Conservation (phyloP, 345 rosid genomes). For the Luvunga scandens region DNA sequence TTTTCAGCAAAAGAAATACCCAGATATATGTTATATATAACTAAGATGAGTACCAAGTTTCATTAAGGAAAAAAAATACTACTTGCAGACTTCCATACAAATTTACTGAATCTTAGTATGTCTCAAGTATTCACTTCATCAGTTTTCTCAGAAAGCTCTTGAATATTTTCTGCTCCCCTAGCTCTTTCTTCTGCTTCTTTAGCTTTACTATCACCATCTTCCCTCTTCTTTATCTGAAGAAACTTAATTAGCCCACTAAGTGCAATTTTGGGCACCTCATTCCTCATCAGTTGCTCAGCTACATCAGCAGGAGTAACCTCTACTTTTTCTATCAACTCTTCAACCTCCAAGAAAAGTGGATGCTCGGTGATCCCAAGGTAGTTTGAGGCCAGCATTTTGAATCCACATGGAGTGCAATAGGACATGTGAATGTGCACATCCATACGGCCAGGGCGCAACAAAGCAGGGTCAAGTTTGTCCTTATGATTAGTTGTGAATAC, state of each 20-base stretch:
- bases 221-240: conserved; percentile 13
- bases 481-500: conserved; percentile 37
- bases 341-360: conserved; percentile 14
- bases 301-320: conserved; percentile 37
- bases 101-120: too few species aligned
- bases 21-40: too few species aligned
- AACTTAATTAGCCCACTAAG: conserved; percentile 27
- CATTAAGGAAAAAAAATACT: too few species aligned
- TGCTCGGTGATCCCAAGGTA: conserved; percentile 18
- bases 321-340: conserved; percentile 19
- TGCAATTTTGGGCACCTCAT: conserved; percentile 19
- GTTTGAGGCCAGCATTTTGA: conserved; percentile 26
- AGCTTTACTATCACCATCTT: not conserved
- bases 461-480: conserved; percentile 28
- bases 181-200: not conserved
- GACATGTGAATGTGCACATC: conserved; percentile 29
- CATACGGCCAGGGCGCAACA: conserved; percentile 31
- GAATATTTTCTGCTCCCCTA: not conserved
- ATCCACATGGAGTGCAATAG: conserved; percentile 27
- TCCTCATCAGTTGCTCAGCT: conserved; percentile 29
- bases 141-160: too few species aligned
- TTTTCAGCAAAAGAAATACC: too few species aligned
- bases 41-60: too few species aligned
- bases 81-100: too few species aligned
- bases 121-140: not conserved